A percentile compares a stretch with the other conserved stretches of the same genome.
Conservation (phyloP, 345 rosid species). For the Citrus glauca region DNA sequence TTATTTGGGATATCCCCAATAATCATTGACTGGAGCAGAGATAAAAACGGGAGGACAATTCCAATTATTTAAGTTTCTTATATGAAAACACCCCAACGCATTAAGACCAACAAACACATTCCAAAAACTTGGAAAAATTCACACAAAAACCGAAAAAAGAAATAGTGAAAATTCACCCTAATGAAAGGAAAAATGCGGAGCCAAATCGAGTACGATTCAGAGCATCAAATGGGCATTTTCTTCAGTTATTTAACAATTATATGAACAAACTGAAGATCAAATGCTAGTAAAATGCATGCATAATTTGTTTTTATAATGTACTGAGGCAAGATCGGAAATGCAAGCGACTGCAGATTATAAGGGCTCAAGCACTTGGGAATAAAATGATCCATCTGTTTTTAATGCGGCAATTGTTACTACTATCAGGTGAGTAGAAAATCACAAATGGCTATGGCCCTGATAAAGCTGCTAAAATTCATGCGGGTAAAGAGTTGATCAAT, state of each 20-base stretch:
- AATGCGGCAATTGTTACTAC: conserved; percentile 8
- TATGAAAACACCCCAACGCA: too few species aligned
- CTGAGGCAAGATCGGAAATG: conserved; percentile 16
- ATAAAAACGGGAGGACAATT: too few species aligned
- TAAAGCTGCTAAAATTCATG: conserved; percentile 6
- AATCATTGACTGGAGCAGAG: too few species aligned
- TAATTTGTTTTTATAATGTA: background rate
- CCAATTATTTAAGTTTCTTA: too few species aligned
- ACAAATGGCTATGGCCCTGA: conserved; percentile 36
- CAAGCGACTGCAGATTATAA: conserved; percentile 26
- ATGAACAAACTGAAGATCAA: background rate
- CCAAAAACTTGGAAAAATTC: too few species aligned
- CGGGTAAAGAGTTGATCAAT: background rate
- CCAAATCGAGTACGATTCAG: conserved; percentile 11
- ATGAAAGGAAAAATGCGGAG: conserved; percentile 1
- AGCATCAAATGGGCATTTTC: conserved; percentile 29
- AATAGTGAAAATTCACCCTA: too few species aligned
- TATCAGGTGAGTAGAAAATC: conserved; percentile 30
- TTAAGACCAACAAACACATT: too few species aligned
- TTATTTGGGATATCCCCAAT: too few species aligned
- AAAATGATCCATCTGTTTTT: conserved; percentile 29
- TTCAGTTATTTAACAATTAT: conserved; percentile 17
- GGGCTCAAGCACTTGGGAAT: conserved; percentile 22
- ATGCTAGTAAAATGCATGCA: background rate
- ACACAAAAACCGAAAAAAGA: too few species aligned